A percentile compares a stretch with the other conserved stretches of the same genome.
Conservation (phyloP, 805 yeast species). For the Naumovozyma baii region DNA sequence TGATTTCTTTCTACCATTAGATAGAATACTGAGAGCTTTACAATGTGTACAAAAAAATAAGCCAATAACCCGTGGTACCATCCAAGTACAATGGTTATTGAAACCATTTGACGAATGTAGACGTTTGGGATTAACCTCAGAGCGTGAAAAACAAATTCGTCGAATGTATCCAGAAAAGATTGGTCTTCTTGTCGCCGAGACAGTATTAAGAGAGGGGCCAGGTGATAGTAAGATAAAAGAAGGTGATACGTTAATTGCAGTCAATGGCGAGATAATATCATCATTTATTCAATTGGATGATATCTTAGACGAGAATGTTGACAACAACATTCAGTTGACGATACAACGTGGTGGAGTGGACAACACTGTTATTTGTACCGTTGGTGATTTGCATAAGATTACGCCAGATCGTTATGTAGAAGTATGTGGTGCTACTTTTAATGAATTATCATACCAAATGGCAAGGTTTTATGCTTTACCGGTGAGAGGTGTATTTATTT, state of each 20-base stretch:
- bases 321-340: constrained; percentile 42
- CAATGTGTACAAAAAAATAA: constrained; percentile 50
- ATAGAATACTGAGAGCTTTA: constrained; percentile 74
- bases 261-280: constrained; percentile 54
- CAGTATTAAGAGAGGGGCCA: constrained; percentile 78
- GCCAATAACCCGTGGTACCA: constrained; percentile 78
- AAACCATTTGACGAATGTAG: constrained; percentile 87
- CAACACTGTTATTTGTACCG: constrained; percentile 39
- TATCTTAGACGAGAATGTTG: constrained; percentile 65
- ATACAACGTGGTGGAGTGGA: constrained; percentile 70
- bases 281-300: constrained; percentile 77
- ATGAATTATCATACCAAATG: constrained; percentile 77
- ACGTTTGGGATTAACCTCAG: constrained; percentile 70
- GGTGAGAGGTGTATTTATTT: constrained; percentile 72
- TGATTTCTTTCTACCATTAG: constrained; percentile 82
- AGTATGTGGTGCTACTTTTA: constrained; percentile 81
- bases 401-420: constrained; percentile 76
- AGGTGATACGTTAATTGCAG: constrained; percentile 74
- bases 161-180: constrained; percentile 58
- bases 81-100: constrained; percentile 81
- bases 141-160: constrained; percentile 64
- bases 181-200: constrained; percentile 76
- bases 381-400: constrained; percentile 70
- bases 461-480: constrained; percentile 81
- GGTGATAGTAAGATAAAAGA: constrained; percentile 64